Percentiles rank a stretch among this genome's conserved stretches.
Evolutionary conservation across 495 filamentous ascomycete genomes (phyloP).

Genomic region (Aspergillus kassunensis): DNA sequence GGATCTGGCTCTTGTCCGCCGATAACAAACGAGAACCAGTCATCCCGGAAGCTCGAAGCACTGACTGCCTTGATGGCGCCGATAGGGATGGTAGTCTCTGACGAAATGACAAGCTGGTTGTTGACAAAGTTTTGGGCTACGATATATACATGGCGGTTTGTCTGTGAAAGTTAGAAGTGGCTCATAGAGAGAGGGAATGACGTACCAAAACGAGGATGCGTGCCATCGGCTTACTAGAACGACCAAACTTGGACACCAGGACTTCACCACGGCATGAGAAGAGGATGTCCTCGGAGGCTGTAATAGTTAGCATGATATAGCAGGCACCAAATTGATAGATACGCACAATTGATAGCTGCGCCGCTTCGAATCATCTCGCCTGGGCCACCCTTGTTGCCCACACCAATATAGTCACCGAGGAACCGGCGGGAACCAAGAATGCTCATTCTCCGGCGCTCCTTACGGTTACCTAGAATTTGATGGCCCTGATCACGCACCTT

Average conservation of each 20-base stretch:
- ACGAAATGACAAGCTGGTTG: slow-evolving; percentile 70
- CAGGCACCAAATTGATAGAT: slow-evolving; percentile 1
- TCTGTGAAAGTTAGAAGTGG: slow-evolving; percentile 38
- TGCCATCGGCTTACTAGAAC: slow-evolving; percentile 88
- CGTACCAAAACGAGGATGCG: slow-evolving; percentile 74
- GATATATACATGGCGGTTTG: slow-evolving; percentile 80
- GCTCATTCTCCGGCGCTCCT: slow-evolving; percentile 88
- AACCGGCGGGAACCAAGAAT: slow-evolving; percentile 87
- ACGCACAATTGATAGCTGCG: slow-evolving; percentile 55
- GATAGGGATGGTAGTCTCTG: slow-evolving; percentile 76
- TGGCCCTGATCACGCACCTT: slow-evolving; percentile 90
- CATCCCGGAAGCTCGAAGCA: slow-evolving; percentile 75
- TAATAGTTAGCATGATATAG: slow-evolving; percentile 11
- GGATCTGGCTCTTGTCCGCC: slow-evolving; percentile 92
- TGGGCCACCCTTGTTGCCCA: slow-evolving; percentile 73
- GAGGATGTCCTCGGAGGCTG: slow-evolving; percentile 64
- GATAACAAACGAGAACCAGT: slow-evolving; percentile 92
- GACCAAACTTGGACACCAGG: slow-evolving; percentile 87
- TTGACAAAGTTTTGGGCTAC: slow-evolving; percentile 80
- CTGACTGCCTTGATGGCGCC: slow-evolving; percentile 84
- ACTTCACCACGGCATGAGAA: slow-evolving; percentile 91
- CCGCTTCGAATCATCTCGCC: slow-evolving; percentile 76
- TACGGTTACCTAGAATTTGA: slow-evolving; percentile 72
- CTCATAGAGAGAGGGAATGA: neutral
- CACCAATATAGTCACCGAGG: slow-evolving; percentile 91